Evolutionary conservation across 2,329 filamentous ascomycete genomes (phyloP).

Genomic region (Teratosphaeria epicoccoides): DNA sequence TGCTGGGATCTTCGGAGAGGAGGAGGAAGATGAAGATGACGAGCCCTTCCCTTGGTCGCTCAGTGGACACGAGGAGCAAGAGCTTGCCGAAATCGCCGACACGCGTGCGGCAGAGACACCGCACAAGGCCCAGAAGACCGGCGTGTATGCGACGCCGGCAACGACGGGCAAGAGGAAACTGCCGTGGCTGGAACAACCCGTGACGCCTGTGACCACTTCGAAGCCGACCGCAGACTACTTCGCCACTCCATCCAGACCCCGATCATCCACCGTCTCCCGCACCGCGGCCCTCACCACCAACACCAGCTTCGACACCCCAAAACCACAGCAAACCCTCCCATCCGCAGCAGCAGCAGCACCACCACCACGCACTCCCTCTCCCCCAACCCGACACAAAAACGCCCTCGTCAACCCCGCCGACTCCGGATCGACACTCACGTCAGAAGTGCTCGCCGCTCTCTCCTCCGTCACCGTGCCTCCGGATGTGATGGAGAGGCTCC

Average conservation of each 20-base stretch:
- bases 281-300: too few species aligned
- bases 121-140: conserved; percentile 30
- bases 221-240: conserved; percentile 17
- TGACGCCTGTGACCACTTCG: conserved; percentile 11
- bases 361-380: background rate
- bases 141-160: conserved; percentile 29
- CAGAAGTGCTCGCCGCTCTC: conserved; percentile 16
- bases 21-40: conserved; percentile 22
- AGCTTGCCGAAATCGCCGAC: conserved; percentile 21
- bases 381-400: conserved; percentile 12
- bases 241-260: conserved; percentile 18
- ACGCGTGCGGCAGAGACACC: conserved; percentile 25
- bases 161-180: conserved; percentile 23
- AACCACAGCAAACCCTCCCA: background rate
- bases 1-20: conserved; percentile 17
- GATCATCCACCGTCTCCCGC: too few species aligned
- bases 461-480: conserved; percentile 9
- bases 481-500: conserved; percentile 28
- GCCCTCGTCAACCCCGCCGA: conserved; percentile 18
- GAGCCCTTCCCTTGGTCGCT: conserved; percentile 25
- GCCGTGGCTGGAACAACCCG: conserved; percentile 28
- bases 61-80: conserved; percentile 25
- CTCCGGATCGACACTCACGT: conserved; percentile 14
- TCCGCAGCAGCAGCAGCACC: background rate
- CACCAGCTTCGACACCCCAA: conserved; percentile 7